phyloP scores from a whole-genome alignment of 2,329 filamentous ascomycete genomes.

The Scopulariopsis brevicaulis region DNA sequence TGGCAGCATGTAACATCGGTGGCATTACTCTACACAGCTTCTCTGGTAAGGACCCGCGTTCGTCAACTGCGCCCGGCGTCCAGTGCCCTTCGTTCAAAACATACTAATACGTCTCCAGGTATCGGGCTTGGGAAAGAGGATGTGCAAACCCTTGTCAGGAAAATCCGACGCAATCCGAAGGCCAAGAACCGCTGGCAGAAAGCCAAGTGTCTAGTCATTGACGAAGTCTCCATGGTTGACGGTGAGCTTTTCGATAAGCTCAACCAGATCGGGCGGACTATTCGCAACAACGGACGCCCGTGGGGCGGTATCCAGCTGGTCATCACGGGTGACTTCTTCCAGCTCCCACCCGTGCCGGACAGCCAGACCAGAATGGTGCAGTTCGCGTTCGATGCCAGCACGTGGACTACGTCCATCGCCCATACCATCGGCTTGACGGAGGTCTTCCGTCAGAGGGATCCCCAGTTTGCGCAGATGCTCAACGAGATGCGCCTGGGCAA shows the following conservation, averaged over 20 bases:
- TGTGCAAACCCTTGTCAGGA: constrained; percentile 69
- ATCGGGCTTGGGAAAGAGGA: constrained; percentile 92
- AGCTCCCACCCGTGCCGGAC: constrained; percentile 88
- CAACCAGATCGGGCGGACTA: constrained; percentile 70
- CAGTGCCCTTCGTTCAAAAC: background rate
- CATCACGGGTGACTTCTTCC: constrained; percentile 96
- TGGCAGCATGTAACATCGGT: constrained; percentile 94
- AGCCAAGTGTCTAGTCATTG: constrained; percentile 79
- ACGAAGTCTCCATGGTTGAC: constrained; percentile 98
- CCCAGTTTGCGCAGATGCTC: constrained; percentile 81
- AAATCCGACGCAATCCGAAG: constrained; percentile 81
- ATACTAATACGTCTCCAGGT: constrained; percentile 11
- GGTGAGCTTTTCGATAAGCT: constrained; percentile 95
- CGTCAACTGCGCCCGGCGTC: background rate
- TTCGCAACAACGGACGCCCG: constrained; percentile 82
- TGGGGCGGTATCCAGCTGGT: constrained; percentile 95
- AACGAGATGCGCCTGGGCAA: constrained; percentile 94
- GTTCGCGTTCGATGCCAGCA: constrained; percentile 86
- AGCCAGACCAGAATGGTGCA: constrained; percentile 54
- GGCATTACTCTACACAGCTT: constrained; percentile 95
- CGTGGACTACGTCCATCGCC: constrained; percentile 86
- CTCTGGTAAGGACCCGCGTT: constrained; percentile 41
- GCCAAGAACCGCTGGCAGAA: constrained; percentile 80
- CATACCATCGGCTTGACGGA: constrained; percentile 93
- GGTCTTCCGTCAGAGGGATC: constrained; percentile 91